phyloP scores from a whole-genome alignment of 2,329 filamentous ascomycete genomes.

The Pseudocercospora crystallina region DNA sequence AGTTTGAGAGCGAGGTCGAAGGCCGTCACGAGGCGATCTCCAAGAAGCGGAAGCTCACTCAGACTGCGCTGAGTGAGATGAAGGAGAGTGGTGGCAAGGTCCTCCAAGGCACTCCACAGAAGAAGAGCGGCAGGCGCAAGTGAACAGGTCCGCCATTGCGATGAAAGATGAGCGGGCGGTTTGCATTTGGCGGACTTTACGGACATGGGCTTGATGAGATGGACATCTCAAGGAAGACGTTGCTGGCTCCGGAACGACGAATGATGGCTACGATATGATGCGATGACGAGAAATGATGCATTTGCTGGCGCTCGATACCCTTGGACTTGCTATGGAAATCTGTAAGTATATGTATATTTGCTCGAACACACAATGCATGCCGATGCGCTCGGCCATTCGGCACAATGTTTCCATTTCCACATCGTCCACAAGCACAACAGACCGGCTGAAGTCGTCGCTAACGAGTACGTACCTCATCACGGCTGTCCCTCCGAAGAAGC shows the following conservation, averaged over 20 bases:
- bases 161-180: no score
- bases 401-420: no score
- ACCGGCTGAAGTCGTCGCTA: no score
- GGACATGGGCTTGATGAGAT: no score
- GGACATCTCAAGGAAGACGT: background rate
- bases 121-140: conserved; percentile 6
- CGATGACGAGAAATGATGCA: conserved; percentile 18
- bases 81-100: conserved; percentile 55
- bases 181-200: no score
- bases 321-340: conserved; percentile 5
- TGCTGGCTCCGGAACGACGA: conserved; percentile 4
- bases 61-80: conserved; percentile 44
- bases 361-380: no score
- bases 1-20: conserved; percentile 57
- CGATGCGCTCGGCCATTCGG: no score
- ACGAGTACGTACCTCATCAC: no score
- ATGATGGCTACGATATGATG: conserved; percentile 11
- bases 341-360: no score
- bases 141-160: no score
- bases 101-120: conserved; percentile 48
- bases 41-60: conserved; percentile 46
- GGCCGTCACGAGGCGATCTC: conserved; percentile 53
- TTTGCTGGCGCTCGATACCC: conserved; percentile 24
- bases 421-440: no score
- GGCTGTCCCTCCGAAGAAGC: no score